Evolutionary conservation across 805 yeast species (phyloP), one percentile per base, ranked within the genome.

Genomic region (Maudiozyma pseudohumilis): DNA sequence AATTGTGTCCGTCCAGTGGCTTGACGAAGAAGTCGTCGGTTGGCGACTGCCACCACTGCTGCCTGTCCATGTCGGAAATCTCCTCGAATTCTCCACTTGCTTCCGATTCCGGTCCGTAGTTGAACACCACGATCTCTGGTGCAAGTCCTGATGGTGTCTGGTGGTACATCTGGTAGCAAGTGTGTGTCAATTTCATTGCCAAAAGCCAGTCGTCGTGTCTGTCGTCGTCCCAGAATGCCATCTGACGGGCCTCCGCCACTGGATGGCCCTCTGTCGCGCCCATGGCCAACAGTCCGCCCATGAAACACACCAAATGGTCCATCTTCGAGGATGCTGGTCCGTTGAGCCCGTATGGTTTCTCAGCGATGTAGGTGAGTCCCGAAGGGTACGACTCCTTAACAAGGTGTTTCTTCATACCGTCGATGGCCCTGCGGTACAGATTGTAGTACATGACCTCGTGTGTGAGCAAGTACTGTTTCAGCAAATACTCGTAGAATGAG

Each of bases 251-350:
- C 11, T 68, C 70, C 18, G 73, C 51, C 1, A 79, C 61, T 21
- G 64, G 54, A 15, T 38, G 28, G 8, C 96, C 96, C 33, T 72
- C 74, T 2, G 96, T 88, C 12, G 95, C 94, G 20, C 96, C 96
- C 37, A 86, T 62, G 1, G 95, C 92, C 43, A 88, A 70, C 43
- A 83, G 68, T 0, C 96, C 96, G 40, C 95, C 95, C 53, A 83
- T 74, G 60, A 86, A 87, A 58, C 96, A 88, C 19, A 86, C 96
- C 42, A 85, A 65, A 60, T 88, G 96, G 55, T 88, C 96, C 95
- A 88, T 84, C 54, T 85, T 86, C 13, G 76, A 64, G 12, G 80
- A 72, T 3, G 65, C 61, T 15, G 15, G 19, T 0, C 80, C 77
- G 6, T 59, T 61, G n/a, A 84, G 49, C 9, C 96, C 96, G 21